These are phyloP conservation scores for Sporothrix dimorphospora DNA, from an alignment of 2,329 filamentous ascomycete species.

Conservation along the genomic window DNA sequence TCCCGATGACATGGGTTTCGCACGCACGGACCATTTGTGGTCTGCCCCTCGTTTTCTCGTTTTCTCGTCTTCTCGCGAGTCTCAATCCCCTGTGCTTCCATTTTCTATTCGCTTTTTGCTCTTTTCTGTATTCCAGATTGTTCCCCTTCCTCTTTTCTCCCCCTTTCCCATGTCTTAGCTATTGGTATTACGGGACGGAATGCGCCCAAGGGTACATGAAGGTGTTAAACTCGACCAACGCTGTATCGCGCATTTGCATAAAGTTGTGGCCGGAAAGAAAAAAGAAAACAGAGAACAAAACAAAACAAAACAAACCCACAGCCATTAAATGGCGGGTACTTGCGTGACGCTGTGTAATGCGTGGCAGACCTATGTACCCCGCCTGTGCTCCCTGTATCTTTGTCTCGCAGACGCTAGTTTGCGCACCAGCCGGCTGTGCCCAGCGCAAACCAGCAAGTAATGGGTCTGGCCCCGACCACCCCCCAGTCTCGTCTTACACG, in stretches of 20 bases:
- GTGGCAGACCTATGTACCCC: conserved; percentile 1
- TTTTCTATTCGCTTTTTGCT: not conserved
- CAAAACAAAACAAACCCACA: no score
- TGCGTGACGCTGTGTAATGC: conserved; percentile 4
- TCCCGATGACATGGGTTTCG: conserved; percentile 22
- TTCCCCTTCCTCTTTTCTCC: not conserved
- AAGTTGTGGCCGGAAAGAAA: not conserved
- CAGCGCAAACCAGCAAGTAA: not conserved
- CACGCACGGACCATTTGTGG: conserved; percentile 11
- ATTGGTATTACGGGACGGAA: not conserved
- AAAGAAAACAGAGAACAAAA: not conserved
- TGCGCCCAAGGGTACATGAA: not conserved
- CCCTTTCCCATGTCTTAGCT: not conserved
- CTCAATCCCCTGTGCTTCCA: not conserved
- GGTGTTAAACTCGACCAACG: not conserved
- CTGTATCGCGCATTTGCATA: conserved; percentile 9
- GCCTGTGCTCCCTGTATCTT: not conserved
- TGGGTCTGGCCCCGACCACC: not conserved
- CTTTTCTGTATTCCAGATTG: not conserved
- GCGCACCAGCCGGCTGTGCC: not conserved
- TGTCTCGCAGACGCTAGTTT: not conserved
- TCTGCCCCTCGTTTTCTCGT: conserved; percentile 12
- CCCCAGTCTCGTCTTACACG: not conserved
- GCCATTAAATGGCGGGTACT: not conserved
- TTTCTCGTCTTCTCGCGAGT: not conserved